Conservation (phyloP, 352 stramenopile genomes). For the Phytophthora syringae region DNA sequence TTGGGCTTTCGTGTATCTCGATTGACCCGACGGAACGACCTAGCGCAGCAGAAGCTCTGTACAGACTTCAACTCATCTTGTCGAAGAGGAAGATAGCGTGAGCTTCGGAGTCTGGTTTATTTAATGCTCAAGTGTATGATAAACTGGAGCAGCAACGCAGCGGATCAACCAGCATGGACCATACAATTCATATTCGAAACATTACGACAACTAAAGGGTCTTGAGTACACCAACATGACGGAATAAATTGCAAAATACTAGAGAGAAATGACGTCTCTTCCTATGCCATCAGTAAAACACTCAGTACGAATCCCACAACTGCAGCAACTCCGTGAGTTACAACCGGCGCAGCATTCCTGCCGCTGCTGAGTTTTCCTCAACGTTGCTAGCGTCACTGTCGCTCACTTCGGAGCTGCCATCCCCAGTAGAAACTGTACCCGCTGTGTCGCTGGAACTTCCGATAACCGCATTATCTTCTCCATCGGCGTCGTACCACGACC, state of each 20-base stretch:
- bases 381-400: conserved; percentile 28
- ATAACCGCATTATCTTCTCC: conserved; percentile 24
- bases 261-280: background rate
- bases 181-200: conserved; percentile 12
- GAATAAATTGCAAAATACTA: conserved; percentile 33
- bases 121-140: too few species aligned
- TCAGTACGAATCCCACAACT: conserved; percentile 4
- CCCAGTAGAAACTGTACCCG: conserved; percentile 34
- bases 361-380: conserved; percentile 14
- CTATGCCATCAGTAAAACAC: conserved; percentile 20
- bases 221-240: background rate
- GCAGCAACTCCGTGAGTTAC: background rate
- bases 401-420: conserved; percentile 21
- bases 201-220: background rate
- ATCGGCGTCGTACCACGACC: conserved; percentile 36
- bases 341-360: conserved; percentile 13
- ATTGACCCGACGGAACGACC: conserved; percentile 39
- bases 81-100: conserved; percentile 14
- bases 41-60: conserved; percentile 33
- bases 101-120: too few species aligned
- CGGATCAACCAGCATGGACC: too few species aligned
- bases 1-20: conserved; percentile 30
- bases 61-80: conserved; percentile 33
- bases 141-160: too few species aligned
- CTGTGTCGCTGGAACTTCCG: conserved; percentile 13